Percentiles rank a stretch among this genome's conserved stretches.
Conservation (phyloP, 495 filamentous ascomycete species). For the Aspergillus baeticus region DNA sequence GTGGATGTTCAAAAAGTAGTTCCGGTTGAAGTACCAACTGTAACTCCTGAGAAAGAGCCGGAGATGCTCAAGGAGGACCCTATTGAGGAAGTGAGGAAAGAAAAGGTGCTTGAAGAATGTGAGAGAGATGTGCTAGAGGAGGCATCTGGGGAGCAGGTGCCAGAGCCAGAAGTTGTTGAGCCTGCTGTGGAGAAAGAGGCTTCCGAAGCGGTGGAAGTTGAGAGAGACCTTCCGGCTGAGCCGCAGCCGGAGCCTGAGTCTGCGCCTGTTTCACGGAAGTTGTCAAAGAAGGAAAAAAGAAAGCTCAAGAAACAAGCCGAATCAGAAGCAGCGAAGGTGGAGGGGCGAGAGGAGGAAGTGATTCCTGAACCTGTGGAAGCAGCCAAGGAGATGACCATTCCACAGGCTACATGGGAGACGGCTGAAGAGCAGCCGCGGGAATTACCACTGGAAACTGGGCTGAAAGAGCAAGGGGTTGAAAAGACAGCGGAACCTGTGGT, state of each 20-base stretch:
- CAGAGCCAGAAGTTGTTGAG: neutral
- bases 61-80: neutral
- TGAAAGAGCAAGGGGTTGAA: neutral
- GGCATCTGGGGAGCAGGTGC: neutral
- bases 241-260: neutral
- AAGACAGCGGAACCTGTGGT: neutral
- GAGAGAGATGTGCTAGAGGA: neutral
- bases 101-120: neutral
- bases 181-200: neutral
- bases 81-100: neutral
- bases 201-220: neutral
- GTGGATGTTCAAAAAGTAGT: neutral
- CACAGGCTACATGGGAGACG: neutral
- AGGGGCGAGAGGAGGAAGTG: slow-evolving; percentile 12
- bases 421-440: neutral
- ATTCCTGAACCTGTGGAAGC: neutral
- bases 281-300: slow-evolving; percentile 43
- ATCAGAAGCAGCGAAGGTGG: slow-evolving; percentile 11
- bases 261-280: slow-evolving; percentile 21
- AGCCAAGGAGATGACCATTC: neutral
- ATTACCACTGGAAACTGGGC: neutral
- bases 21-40: neutral
- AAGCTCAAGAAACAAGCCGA: slow-evolving; percentile 39
- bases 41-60: neutral
- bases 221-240: neutral